phyloP scores from a whole-genome alignment of 208 protist species.

The Acanthamoeba divionensis region DNA sequence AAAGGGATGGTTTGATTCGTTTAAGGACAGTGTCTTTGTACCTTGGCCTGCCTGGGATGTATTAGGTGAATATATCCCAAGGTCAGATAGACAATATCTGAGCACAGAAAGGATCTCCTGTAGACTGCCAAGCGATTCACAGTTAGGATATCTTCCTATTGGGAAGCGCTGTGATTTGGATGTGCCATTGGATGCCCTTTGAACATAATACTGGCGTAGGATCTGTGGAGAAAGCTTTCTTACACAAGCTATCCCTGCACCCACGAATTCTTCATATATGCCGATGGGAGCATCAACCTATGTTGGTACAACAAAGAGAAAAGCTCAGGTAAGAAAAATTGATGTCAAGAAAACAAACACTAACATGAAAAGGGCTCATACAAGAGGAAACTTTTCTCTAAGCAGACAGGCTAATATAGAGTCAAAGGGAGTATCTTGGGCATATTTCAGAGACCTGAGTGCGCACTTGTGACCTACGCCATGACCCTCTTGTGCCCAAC shows the following conservation, averaged over 20 bases:
- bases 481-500: not conserved
- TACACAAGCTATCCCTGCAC: not conserved
- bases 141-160: too few relatives aligned
- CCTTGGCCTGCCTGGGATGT: too few relatives aligned
- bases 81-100: constrained; percentile 1
- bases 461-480: not conserved
- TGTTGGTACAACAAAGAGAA: not conserved
- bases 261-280: constrained; percentile 27
- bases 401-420: not conserved
- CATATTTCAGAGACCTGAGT: not conserved
- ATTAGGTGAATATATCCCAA: too few relatives aligned
- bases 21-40: too few relatives aligned
- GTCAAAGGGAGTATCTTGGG: not conserved
- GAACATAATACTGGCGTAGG: not conserved
- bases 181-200: too few relatives aligned
- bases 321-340: not conserved
- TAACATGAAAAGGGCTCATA: not conserved
- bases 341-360: not conserved
- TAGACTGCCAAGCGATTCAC: too few relatives aligned
- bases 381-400: not conserved
- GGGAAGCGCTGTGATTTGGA: too few relatives aligned
- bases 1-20: too few relatives aligned
- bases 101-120: not conserved
- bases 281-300: not conserved
- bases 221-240: not conserved